Base-by-base conservation (phyloP, 2,329 filamentous ascomycete genomes). In the Curvularia hawaiiensis region DNA sequence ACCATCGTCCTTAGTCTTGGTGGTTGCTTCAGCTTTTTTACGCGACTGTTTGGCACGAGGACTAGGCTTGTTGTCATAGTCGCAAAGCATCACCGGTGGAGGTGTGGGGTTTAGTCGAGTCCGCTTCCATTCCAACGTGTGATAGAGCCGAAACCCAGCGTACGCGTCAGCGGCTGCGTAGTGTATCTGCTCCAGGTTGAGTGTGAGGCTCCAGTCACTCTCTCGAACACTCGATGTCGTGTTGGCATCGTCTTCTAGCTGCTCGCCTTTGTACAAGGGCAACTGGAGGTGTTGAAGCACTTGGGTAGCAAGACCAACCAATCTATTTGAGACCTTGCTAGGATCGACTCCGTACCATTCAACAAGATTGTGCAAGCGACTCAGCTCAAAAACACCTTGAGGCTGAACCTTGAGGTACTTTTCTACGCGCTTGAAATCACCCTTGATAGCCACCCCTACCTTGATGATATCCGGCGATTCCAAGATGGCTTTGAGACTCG, bases 111-210 rank as follows among this genome's bases (percentile, higher is more conserved):
- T 76, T 59, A 97, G 79, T 7, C 80, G 78, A 64, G 85, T 80
- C 16, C 93, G 83, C 66, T 89, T 85, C 49, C 84, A 78, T 56
- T 97, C 88, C 44, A 97, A 79, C 1, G 84, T 82, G 58, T 91
- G 81, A 68, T 86, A 96, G 1, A 97, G 79, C 54, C 91, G 88
- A 11, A 94, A 75, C 12, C 89, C 89, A 30, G 92, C 92, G 72
- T 96, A 97, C 0, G 92, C 90, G 75, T 97, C 93, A 0, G 90
- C 87, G 3, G 91, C 92, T 18, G 92, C 75, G 79, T 83, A 94
- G 83, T 84, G 77, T 16, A 92, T 83, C 70, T 97, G 93, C 11
- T 85, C 75, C 62, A 82, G 75, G 39, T 79, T 80, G 31, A 97
- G 77, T 0, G 78, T 68, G 56, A 80, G 76, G 20, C 85, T 85